Conservation (phyloP, 164 flowering plant species). For the Litsea cubeba region DNA sequence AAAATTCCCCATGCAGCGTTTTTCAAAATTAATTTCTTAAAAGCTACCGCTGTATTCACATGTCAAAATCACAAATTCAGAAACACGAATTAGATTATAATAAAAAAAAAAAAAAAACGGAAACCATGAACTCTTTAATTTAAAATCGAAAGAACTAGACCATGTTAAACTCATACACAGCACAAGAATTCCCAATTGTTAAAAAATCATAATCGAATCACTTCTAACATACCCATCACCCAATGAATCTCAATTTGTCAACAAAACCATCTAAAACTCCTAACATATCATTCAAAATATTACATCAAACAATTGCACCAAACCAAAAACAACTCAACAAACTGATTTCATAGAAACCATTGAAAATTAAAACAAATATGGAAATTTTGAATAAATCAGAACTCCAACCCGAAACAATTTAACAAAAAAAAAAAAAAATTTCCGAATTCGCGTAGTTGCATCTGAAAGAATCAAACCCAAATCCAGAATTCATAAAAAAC, state of each 20-base stretch:
- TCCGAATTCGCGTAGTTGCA: not conserved
- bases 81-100: no score
- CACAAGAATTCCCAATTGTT: slow-evolving; percentile 1
- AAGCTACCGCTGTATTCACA: not conserved
- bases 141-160: not conserved
- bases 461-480: not conserved
- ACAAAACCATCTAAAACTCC: not conserved
- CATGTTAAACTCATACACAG: slow-evolving; percentile 3
- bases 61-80: not conserved
- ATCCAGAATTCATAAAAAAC: not conserved
- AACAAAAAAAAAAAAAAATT: not conserved
- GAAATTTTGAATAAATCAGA: not conserved
- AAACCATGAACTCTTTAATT: not conserved
- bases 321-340: not conserved
- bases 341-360: not conserved
- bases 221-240: slow-evolving; percentile 2
- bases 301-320: not conserved
- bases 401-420: not conserved
- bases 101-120: not conserved
- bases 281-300: no score
- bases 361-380: not conserved
- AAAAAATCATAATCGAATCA: not conserved
- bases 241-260: slow-evolving; percentile 7
- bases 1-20: no score
- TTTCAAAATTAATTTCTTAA: no score